Percentiles rank a stretch among this genome's conserved stretches.
These are phyloP conservation scores for Saccharomycopsis babjevae DNA, from an alignment of 805 yeast genomes.

Conservation along the genomic window DNA sequence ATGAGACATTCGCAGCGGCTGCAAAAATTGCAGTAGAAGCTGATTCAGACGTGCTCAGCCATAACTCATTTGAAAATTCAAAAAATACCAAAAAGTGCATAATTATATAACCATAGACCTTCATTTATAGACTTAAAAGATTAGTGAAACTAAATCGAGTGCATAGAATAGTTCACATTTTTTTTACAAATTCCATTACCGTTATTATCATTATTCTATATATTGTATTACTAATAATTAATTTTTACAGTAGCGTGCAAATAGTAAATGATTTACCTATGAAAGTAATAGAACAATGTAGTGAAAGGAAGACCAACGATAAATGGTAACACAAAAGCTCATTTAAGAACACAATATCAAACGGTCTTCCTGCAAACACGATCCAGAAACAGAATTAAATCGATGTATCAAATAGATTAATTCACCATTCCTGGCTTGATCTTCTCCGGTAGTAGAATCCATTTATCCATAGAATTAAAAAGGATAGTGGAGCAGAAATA, in stretches of 20 bases:
- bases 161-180: neutral
- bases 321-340: neutral
- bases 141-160: neutral
- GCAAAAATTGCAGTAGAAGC: conserved; percentile 35
- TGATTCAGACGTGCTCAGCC: neutral
- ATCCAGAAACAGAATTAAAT: conserved; percentile 32
- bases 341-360: neutral
- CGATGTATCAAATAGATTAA: conserved; percentile 40
- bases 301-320: neutral
- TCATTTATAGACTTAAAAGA: neutral
- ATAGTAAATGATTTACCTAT: neutral
- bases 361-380: conserved; percentile 27
- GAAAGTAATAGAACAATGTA: neutral
- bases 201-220: neutral
- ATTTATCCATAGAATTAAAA: conserved; percentile 34
- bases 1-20: conserved; percentile 85
- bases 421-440: conserved; percentile 36
- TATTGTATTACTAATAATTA: neutral
- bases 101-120: neutral
- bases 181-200: neutral
- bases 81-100: neutral
- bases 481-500: conserved; percentile 52
- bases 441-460: conserved; percentile 60
- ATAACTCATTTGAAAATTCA: neutral
- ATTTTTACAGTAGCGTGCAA: neutral